phyloP scores from a whole-genome alignment of 495 filamentous ascomycete species.

The Cudoniella acicularis region DNA sequence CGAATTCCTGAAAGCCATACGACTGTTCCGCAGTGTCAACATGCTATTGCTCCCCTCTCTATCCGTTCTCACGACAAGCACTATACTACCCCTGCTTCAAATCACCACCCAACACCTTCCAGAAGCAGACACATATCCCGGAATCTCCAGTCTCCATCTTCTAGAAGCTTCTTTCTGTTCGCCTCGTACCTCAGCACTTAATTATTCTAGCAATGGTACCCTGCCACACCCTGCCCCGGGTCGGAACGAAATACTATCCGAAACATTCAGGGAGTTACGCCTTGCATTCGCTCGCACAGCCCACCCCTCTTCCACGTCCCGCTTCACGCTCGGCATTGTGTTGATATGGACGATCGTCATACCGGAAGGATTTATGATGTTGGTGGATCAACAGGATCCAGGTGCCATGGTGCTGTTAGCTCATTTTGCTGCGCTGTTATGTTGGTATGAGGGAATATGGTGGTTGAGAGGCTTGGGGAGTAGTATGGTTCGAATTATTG shows the following conservation, averaged over 20 bases:
- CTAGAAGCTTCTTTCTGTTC: not conserved
- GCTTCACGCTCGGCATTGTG: not conserved
- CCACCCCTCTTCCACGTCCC: not conserved
- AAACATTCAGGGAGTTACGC: too few relatives aligned
- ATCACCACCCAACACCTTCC: not conserved
- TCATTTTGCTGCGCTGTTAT: conserved; percentile 2
- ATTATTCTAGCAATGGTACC: not conserved
- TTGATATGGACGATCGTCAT: conserved; percentile 1
- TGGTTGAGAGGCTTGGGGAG: conserved; percentile 1
- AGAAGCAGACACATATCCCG: not conserved
- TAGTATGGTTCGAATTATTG: not conserved
- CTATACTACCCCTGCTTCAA: not conserved
- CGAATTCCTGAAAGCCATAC: not conserved
- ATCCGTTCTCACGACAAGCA: not conserved
- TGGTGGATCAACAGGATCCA: not conserved
- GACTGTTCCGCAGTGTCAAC: not conserved
- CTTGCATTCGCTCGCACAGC: not conserved
- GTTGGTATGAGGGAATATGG: conserved; percentile 2
- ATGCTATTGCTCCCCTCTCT: not conserved
- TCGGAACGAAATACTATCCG: too few relatives aligned
- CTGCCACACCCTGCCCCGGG: too few relatives aligned
- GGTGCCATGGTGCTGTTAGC: not conserved
- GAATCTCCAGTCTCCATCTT: not conserved
- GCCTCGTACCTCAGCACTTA: not conserved
- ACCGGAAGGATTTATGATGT: not conserved